Conservation (phyloP, 352 stramenopile genomes). For the Pythium coloratum region DNA sequence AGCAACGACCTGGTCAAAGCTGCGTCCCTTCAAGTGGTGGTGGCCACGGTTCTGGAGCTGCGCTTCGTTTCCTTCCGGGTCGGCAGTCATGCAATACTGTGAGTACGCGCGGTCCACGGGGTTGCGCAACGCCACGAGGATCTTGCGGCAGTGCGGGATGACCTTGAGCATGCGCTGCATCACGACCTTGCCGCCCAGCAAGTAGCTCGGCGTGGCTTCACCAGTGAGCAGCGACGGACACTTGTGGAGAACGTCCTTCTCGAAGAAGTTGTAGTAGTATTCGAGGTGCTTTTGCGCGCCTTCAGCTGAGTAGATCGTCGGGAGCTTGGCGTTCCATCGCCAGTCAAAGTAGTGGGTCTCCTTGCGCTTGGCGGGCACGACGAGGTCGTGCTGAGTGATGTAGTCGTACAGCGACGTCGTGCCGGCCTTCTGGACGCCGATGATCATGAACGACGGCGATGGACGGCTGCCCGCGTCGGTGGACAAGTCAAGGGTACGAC, state of each 20-base stretch:
- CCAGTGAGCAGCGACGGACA: conserved; percentile 92
- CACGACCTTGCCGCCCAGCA: conserved; percentile 76
- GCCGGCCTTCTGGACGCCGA: conserved; percentile 96
- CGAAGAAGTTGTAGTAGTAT: conserved; percentile 86
- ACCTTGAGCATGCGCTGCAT: conserved; percentile 79
- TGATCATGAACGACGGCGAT: conserved; percentile 93
- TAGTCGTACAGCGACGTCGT: conserved; percentile 98
- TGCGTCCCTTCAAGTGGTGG: conserved; percentile 57
- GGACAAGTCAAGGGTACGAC: conserved; percentile 93
- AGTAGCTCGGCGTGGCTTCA: conserved; percentile 92
- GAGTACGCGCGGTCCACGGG: conserved; percentile 85
- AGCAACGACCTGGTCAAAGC: conserved; percentile 74
- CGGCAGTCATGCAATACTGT: conserved; percentile 88
- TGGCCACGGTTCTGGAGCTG: conserved; percentile 82
- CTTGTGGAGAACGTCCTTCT: conserved; percentile 75
- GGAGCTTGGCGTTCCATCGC: conserved; percentile 91
- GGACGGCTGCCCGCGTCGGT: conserved; percentile 72
- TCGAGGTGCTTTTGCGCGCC: conserved; percentile 56
- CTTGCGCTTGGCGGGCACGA: conserved; percentile 87
- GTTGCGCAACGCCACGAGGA: conserved; percentile 84
- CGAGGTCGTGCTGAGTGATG: conserved; percentile 95
- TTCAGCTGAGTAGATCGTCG: conserved; percentile 49
- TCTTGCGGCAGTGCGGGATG: conserved; percentile 78
- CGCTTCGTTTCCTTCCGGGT: conserved; percentile 66
- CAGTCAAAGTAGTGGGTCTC: conserved; percentile 99